Percentiles rank a stretch among this genome's conserved stretches.
phyloP scores from a whole-genome alignment of 2,329 filamentous ascomycete genomes.

The Ambrosiella cleistominuta region DNA sequence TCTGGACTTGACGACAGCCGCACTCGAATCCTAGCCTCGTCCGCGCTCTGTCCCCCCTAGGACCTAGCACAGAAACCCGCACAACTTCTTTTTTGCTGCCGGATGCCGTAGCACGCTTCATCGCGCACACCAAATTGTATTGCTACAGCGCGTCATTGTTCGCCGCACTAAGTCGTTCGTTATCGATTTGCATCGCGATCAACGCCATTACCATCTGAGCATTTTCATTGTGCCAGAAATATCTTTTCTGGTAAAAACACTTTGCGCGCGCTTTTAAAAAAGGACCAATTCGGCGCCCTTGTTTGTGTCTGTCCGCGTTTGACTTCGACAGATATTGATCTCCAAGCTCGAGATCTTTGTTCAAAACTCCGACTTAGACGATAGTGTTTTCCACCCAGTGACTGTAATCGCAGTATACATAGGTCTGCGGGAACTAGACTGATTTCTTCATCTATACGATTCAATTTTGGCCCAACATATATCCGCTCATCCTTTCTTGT shows the following conservation, averaged over 20 bases:
- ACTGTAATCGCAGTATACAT: not conserved
- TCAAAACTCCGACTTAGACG: not conserved
- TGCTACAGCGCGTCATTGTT: not conserved
- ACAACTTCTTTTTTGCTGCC: not conserved
- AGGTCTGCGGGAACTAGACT: no score
- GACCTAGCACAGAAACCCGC: not conserved
- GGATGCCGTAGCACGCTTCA: not conserved
- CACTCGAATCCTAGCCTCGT: conserved; percentile 3
- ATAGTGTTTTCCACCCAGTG: not conserved
- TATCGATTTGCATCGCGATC: not conserved
- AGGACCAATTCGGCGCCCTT: not conserved
- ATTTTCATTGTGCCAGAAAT: not conserved
- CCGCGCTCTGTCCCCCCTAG: not conserved
- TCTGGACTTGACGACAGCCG: conserved; percentile 1
- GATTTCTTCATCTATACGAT: no score
- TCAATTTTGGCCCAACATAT: no score
- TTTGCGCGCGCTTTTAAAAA: not conserved
- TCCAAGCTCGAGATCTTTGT: not conserved
- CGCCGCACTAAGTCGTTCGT: not conserved
- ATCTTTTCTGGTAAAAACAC: not conserved
- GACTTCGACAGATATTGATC: not conserved
- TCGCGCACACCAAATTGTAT: not conserved
- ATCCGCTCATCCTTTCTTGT: not conserved
- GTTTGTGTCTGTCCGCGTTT: not conserved
- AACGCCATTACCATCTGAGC: not conserved